Evolutionary conservation across 805 yeast genomes (phyloP).

Genomic region (Kazachstania taianensis): DNA sequence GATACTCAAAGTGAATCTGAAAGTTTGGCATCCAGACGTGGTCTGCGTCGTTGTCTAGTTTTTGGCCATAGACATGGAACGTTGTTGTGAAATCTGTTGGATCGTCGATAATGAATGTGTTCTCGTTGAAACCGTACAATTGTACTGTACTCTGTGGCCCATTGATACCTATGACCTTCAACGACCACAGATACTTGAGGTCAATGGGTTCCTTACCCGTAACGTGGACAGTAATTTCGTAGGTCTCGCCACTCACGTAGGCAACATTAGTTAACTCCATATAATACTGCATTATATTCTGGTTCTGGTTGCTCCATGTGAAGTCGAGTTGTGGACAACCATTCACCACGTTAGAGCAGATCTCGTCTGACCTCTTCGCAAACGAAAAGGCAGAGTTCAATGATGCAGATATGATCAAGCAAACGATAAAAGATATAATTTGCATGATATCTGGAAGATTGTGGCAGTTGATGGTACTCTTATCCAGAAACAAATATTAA

Average conservation of each 20-base stretch:
- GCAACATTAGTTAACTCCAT: conserved; percentile 9
- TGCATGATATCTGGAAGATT: too few relatives aligned
- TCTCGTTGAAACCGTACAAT: conserved; percentile 13
- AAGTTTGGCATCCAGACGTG: conserved; percentile 16
- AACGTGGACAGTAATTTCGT: conserved; percentile 13
- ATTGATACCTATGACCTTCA: conserved; percentile 11
- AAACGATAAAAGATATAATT: too few relatives aligned
- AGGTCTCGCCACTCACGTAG: conserved; percentile 8
- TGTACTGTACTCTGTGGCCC: conserved; percentile 11
- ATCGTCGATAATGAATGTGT: conserved; percentile 4
- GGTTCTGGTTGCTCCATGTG: conserved; percentile 4
- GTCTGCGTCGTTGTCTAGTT: neutral
- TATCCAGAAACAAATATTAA: too few relatives aligned
- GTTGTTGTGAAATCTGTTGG: conserved; percentile 17
- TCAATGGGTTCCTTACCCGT: conserved; percentile 10
- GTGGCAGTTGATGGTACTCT: too few relatives aligned
- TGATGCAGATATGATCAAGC: too few relatives aligned
- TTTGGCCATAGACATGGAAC: conserved; percentile 13
- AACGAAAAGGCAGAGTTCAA: too few relatives aligned
- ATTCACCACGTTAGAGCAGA: too few relatives aligned
- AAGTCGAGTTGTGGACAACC: conserved; percentile 15
- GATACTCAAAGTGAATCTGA: conserved; percentile 14
- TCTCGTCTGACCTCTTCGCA: too few relatives aligned
- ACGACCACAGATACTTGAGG: conserved; percentile 9
- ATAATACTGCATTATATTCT: conserved; percentile 8